Percentiles rank a stretch among this genome's conserved stretches.
Evolutionary conservation across 2,329 filamentous ascomycete species (phyloP).

Genomic region (Pseudophaeomoniella oleicola): DNA sequence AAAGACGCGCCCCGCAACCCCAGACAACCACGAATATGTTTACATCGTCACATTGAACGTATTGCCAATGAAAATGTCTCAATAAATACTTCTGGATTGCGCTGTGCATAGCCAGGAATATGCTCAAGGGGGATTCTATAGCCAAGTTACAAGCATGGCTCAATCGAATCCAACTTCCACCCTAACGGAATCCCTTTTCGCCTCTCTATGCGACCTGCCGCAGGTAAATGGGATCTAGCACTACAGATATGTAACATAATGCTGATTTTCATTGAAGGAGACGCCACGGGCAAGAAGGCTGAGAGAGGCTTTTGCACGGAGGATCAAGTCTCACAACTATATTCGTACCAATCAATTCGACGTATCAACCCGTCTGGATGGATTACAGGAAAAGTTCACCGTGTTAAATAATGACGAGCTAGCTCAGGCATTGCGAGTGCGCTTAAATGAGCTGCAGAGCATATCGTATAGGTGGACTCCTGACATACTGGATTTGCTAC

Average conservation of each 20-base stretch:
- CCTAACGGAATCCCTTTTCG: conserved; percentile 7
- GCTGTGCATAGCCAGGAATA: not conserved
- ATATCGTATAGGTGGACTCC: conserved; percentile 53
- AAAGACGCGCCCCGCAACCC: too few relatives aligned
- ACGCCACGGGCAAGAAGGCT: conserved; percentile 4
- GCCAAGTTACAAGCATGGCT: conserved; percentile 1
- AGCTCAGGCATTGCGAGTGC: conserved; percentile 50
- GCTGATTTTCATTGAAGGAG: too few relatives aligned
- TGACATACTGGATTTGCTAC: conserved; percentile 62
- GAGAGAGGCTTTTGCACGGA: conserved; percentile 10
- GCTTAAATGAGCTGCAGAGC: conserved; percentile 44
- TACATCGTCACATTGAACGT: too few relatives aligned
- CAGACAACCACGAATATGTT: too few relatives aligned
- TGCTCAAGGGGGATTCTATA: not conserved
- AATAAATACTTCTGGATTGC: too few relatives aligned
- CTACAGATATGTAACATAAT: too few relatives aligned
- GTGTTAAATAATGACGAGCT: conserved; percentile 66
- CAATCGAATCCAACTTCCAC: not conserved
- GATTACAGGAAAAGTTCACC: conserved; percentile 74
- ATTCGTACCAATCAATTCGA: conserved; percentile 64
- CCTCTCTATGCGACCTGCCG: conserved; percentile 6
- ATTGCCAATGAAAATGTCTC: too few relatives aligned
- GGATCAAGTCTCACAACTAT: conserved; percentile 30
- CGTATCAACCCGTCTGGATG: conserved; percentile 48
- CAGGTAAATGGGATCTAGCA: too few relatives aligned